A percentile compares a stretch with the other conserved stretches of the same genome.
Evolutionary conservation across 2,329 filamentous ascomycete genomes (phyloP).

Genomic region (Aschersonia sp.): DNA sequence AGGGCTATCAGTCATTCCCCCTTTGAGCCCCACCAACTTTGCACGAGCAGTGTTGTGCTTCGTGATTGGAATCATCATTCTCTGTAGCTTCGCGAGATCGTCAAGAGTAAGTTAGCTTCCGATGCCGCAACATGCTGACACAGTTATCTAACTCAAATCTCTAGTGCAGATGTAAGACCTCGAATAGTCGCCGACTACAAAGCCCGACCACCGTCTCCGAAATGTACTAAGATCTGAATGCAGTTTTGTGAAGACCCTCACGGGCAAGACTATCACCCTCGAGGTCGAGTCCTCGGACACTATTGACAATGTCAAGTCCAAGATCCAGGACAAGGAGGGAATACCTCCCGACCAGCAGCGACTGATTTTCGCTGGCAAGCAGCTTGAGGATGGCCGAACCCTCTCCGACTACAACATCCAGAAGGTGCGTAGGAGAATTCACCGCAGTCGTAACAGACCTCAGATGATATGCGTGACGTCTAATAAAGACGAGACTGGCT

Average conservation of each 20-base stretch:
- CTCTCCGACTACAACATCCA: conserved; percentile 99
- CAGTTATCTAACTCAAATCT: not conserved
- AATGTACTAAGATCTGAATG: conserved; percentile 14
- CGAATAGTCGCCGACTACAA: not conserved
- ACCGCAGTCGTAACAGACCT: too few species aligned
- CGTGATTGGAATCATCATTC: conserved; percentile 25
- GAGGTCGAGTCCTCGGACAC: conserved; percentile 98
- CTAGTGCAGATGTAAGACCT: conserved; percentile 77
- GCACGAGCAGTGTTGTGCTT: conserved; percentile 20
- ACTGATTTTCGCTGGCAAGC: conserved; percentile 97
- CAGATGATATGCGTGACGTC: too few species aligned
- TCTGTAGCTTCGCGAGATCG: conserved; percentile 20
- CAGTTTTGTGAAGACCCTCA: conserved; percentile 99
- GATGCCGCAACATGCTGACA: not conserved
- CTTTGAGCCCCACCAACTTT: conserved; percentile 29
- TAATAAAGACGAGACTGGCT: too few species aligned
- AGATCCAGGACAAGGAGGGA: conserved; percentile 99
- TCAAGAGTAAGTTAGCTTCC: conserved; percentile 39
- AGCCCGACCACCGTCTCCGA: not conserved
- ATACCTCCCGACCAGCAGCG: conserved; percentile 97
- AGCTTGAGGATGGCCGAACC: conserved; percentile 95
- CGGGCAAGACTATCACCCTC: conserved; percentile 99
- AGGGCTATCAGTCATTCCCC: conserved; percentile 20
- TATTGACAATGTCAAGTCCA: conserved; percentile 99
- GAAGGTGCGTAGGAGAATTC: conserved; percentile 44